phyloP scores from a whole-genome alignment of 1,284 basidiomycete genomes.

The Tylopilus sp. region DNA sequence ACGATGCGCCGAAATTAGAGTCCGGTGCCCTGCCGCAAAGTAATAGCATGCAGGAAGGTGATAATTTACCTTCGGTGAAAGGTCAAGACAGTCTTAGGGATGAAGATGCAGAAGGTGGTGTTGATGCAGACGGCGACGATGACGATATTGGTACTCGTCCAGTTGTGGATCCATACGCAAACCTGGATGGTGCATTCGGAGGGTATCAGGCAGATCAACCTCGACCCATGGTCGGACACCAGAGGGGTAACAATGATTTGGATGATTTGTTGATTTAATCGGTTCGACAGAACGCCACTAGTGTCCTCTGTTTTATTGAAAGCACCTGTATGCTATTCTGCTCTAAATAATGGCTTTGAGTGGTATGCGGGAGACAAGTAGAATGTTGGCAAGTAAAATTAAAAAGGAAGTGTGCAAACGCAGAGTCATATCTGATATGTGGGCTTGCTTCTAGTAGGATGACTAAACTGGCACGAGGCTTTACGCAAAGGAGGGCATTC shows the following conservation, averaged over 20 bases:
- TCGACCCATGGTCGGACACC: constrained; percentile 45
- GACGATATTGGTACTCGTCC: constrained; percentile 36
- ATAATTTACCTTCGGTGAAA: not conserved
- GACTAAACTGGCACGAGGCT: not conserved
- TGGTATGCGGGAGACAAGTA: constrained; percentile 15
- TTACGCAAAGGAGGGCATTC: not conserved
- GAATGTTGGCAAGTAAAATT: not conserved
- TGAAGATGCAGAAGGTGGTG: constrained; percentile 15
- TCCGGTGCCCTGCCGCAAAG: constrained; percentile 12
- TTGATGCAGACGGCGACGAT: constrained; percentile 34
- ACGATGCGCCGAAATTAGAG: constrained; percentile 20
- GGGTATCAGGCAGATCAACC: constrained; percentile 65
- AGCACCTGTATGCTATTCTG: constrained; percentile 8
- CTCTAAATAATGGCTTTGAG: not conserved
- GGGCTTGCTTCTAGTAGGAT: not conserved
- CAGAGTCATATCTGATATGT: not conserved
- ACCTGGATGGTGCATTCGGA: constrained; percentile 69
- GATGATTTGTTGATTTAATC: constrained; percentile 57
- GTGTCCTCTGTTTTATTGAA: not conserved
- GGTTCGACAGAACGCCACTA: not conserved
- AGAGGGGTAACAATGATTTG: constrained; percentile 31
- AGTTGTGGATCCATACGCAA: constrained; percentile 68
- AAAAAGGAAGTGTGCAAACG: not conserved
- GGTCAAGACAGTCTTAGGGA: constrained; percentile 8
- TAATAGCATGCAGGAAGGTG: constrained; percentile 6